Percentiles rank a stretch among this genome's conserved stretches.
These are phyloP conservation scores for Pseudocercospora cruenta DNA, from an alignment of 2,329 filamentous ascomycete species.

Conservation along the genomic window DNA sequence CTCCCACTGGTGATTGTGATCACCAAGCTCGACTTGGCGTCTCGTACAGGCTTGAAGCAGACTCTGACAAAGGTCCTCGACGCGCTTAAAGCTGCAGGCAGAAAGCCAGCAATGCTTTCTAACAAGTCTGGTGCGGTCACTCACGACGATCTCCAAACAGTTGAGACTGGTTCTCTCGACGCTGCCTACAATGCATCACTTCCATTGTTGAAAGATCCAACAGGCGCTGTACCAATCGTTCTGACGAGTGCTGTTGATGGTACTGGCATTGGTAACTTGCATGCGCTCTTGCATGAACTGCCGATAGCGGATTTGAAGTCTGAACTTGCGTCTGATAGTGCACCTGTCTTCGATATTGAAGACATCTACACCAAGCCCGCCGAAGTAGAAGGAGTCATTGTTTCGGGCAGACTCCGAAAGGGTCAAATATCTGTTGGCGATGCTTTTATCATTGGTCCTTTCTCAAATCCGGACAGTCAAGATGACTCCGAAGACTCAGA, in stretches of 20 bases:
- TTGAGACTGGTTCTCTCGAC: constrained; percentile 60
- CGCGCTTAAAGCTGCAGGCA: constrained; percentile 73
- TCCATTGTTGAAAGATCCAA: constrained; percentile 52
- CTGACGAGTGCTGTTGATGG: constrained; percentile 87
- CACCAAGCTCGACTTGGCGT: constrained; percentile 88
- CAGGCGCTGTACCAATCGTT: constrained; percentile 73
- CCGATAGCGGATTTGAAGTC: constrained; percentile 59
- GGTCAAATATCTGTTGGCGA: constrained; percentile 79
- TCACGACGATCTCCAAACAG: constrained; percentile 61
- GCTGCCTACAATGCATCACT: constrained; percentile 59
- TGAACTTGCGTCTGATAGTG: constrained; percentile 45
- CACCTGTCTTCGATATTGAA: constrained; percentile 78
- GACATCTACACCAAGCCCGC: constrained; percentile 74
- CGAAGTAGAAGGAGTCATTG: constrained; percentile 55
- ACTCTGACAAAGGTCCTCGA: constrained; percentile 76
- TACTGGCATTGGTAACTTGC: constrained; percentile 76
- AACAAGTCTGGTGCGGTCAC: constrained; percentile 31
- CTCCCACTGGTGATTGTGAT: constrained; percentile 80
- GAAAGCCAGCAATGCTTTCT: constrained; percentile 71
- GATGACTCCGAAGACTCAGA: constrained; percentile 44
- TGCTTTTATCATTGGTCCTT: constrained; percentile 77
- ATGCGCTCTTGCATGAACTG: constrained; percentile 77
- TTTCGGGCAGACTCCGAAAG: constrained; percentile 82
- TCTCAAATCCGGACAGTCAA: constrained; percentile 33
- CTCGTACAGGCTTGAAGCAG: constrained; percentile 68